These are phyloP conservation scores for Debaryomyces coudertii DNA, from an alignment of 1,139 yeast genomes.

Conservation along the genomic window DNA sequence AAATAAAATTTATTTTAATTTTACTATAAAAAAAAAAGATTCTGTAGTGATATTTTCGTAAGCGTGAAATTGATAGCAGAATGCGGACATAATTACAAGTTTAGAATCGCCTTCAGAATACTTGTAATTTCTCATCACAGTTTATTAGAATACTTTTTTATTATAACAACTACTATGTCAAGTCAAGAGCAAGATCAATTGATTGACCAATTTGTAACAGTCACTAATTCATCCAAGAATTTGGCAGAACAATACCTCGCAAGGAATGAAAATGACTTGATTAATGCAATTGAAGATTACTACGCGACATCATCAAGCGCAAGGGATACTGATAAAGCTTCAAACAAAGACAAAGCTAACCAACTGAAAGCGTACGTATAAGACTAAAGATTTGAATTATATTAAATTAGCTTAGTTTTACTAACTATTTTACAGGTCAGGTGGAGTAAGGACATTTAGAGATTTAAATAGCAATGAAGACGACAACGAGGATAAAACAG, in stretches of 20 bases:
- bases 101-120: conserved; percentile 16
- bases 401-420: not conserved
- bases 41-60: conserved; percentile 7
- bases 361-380: conserved; percentile 14
- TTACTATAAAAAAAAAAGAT: conserved; percentile 1
- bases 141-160: not conserved
- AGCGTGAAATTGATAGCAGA: not conserved
- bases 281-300: conserved; percentile 48
- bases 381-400: not conserved
- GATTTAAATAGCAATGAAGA: conserved; percentile 51
- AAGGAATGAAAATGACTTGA: conserved; percentile 41
- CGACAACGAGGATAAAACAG: conserved; percentile 64
- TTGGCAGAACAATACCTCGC: conserved; percentile 49
- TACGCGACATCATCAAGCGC: conserved; percentile 26
- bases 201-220: conserved; percentile 56
- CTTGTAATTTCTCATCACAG: not conserved
- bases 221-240: conserved; percentile 40
- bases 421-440: conserved; percentile 13
- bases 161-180: conserved; percentile 19
- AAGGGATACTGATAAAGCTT: conserved; percentile 9
- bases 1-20: conserved; percentile 16
- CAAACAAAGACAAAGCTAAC: conserved; percentile 3
- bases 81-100: conserved; percentile 5
- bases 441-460: conserved; percentile 49
- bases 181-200: conserved; percentile 23